Evolutionary conservation across 805 yeast genomes (phyloP).

Genomic region (Zygotorulaspora florentina): DNA sequence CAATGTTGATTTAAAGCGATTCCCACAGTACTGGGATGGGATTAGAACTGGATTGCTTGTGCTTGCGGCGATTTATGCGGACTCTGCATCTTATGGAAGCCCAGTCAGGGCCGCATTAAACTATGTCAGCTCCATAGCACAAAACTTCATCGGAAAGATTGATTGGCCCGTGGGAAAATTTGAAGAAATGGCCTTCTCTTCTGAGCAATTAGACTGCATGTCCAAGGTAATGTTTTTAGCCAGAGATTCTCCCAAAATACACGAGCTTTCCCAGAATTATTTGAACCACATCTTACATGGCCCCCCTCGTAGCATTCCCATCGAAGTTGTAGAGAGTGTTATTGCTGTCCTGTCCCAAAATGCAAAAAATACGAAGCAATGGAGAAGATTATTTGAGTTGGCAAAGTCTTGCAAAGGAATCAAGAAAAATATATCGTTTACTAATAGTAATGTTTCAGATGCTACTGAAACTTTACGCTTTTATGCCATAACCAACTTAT

Average conservation of each 20-base stretch:
- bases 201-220: conserved; percentile 38
- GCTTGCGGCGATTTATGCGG: conserved; percentile 21
- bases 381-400: conserved; percentile 54
- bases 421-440: conserved; percentile 28
- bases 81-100: conserved; percentile 12
- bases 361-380: conserved; percentile 43
- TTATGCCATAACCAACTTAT: conserved; percentile 52
- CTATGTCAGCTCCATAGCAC: conserved; percentile 6
- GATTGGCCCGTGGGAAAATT: conserved; percentile 36
- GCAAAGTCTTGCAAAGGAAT: conserved; percentile 49
- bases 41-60: conserved; percentile 29
- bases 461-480: conserved; percentile 40
- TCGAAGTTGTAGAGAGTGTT: conserved; percentile 44
- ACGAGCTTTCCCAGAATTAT: conserved; percentile 36
- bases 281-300: conserved; percentile 53
- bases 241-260: conserved; percentile 19
- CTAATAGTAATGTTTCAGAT: conserved; percentile 11
- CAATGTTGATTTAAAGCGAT: conserved; percentile 16
- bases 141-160: conserved; percentile 31
- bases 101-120: conserved; percentile 4
- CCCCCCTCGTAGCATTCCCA: conserved; percentile 49
- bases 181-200: conserved; percentile 19
- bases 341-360: conserved; percentile 41
- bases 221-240: conserved; percentile 26
- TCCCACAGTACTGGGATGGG: conserved; percentile 22